Evolutionary conservation across 2,329 filamentous ascomycete genomes (phyloP), one percentile per base, ranked within the genome.

Genomic region (Exophiala alcalophila): DNA sequence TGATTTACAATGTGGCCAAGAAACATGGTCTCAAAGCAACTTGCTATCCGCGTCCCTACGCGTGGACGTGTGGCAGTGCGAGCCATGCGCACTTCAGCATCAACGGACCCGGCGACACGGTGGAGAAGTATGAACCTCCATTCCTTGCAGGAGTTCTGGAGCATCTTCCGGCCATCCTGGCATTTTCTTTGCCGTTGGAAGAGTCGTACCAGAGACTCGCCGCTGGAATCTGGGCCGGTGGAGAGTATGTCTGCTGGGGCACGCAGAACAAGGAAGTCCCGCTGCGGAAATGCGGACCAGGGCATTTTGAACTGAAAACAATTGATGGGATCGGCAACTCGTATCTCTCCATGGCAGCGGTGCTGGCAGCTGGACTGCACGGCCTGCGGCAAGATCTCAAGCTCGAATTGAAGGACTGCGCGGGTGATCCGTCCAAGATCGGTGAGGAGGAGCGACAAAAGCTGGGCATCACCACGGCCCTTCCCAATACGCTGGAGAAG

Each of bases 261-360:
- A 84, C 80, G 4, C 81, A 92, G 64, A 92, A 92, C 61, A 79
- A 84, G 12, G 85, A 91, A 66, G 72, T 79, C 4, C 83, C 86
- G 0, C 68, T 94, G 7, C 76, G 86, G 9, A 81, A 83, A 59
- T 75, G 88, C 33, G 67, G 69, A 3, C 67, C 62, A 2, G 80
- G 78, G 14, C 82, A 87, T 57, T 94, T 86, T 83, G 87, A 94
- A 64, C 55, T 94, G 15, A 83, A 87, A 58, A 79, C 76, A 40
- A 58, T 91, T n/a, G 87, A 94, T 57, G 87, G 86, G 0, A 65
- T 88, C 12, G 84, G 86, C 3, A 94, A 94, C 58, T 77, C 81
- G 40, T 94, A 92, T 59, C 63, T 94, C 2, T 83, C 77, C 0
- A 61, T 85, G 12, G 72, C 76, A 0, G 80, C 78, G 0, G 59